Evolutionary conservation across 2,329 filamentous ascomycete genomes (phyloP).

Genomic region (Monosporascus cannonballus): DNA sequence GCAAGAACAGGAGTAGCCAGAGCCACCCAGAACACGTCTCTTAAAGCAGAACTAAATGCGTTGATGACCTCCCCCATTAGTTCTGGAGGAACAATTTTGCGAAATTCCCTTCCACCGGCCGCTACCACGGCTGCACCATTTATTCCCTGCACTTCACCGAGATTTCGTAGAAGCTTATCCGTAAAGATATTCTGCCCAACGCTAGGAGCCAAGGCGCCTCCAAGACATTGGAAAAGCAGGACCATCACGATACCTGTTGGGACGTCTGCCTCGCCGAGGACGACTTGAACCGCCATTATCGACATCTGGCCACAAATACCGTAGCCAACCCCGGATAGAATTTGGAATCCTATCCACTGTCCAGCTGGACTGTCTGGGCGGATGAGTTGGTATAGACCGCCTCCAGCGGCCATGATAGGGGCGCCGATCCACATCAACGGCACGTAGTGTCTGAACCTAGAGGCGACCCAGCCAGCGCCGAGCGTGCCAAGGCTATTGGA

Average conservation of each 20-base stretch:
- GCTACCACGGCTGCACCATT: conserved; percentile 4
- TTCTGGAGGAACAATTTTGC: conserved; percentile 1
- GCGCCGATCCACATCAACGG: conserved; percentile 9
- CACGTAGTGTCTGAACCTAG: conserved; percentile 5
- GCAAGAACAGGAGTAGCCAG: conserved; percentile 2
- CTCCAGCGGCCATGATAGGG: conserved; percentile 3
- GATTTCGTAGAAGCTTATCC: conserved; percentile 3
- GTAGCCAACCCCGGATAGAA: conserved; percentile 5
- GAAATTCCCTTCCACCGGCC: conserved; percentile 4
- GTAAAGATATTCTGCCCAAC: conserved; percentile 3
- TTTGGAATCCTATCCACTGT: conserved; percentile 7
- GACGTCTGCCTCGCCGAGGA: too few species aligned
- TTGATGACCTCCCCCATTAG: conserved; percentile 1
- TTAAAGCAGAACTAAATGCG: conserved; percentile 4
- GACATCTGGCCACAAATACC: conserved; percentile 7
- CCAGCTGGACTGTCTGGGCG: background rate
- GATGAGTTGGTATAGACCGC: conserved; percentile 7
- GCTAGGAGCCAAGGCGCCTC: conserved; percentile 3
- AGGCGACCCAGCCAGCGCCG: conserved; percentile 3
- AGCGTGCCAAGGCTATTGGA: conserved; percentile 5
- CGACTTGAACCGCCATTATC: conserved; percentile 4
- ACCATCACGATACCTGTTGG: too few species aligned
- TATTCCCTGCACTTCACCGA: conserved; percentile 2
- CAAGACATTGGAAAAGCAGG: conserved; percentile 1
- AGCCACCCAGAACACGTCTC: conserved; percentile 2